Base-by-base conservation (phyloP, 345 rosid species). In the Streptanthus diversifolius region DNA sequence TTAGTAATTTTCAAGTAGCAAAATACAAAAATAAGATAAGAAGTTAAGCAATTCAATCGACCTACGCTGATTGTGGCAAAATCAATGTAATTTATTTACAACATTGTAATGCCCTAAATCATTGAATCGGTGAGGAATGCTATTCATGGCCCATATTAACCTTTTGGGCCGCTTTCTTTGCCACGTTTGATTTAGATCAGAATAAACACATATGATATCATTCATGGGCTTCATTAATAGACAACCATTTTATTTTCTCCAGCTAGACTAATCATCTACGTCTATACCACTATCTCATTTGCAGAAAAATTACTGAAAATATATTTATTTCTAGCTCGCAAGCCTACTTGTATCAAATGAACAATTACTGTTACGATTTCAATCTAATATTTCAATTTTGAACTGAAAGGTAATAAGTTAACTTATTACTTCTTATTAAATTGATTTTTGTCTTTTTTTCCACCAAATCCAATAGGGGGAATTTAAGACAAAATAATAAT, bases 161-260 rank as follows among this genome's bases (percentile, higher is more conserved):
- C 17, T 13, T 9, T 33, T 70, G 74, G 74, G 57, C 66, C 57
- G 32, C 19, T 40, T 47, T 67, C 12, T 43, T 40, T 17, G 40
- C 21, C 18, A 14, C 39, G 53, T 27, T 3, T 12, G 13, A 14
- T 18, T 53, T 53, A 40, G 44, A 43, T 44, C 51, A 61, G 22
- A 41, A 61, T 40, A 33, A 57, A 57, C n/a, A 35, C 44, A 53
- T 15, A 53, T 14, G 21, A 27, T 11, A 25, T 49, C 55, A 49
- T 25, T 51, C 33, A 51, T 51, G 56, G 56, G 5, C 30, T 22
- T 49, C 30, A 51, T 33, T 33, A 33, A 8, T 7, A 1, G 3
- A 33, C 8, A 36, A 10, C 13, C 13, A 36, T 36, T 10, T 35
- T 11, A 0, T 33, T 33, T 36, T 10, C 3, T 2, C 4, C 13